Percentiles rank a stretch among this genome's conserved stretches.
phyloP scores from a whole-genome alignment of 495 filamentous ascomycete species.

The Pyrenopolyporus hunteri region DNA sequence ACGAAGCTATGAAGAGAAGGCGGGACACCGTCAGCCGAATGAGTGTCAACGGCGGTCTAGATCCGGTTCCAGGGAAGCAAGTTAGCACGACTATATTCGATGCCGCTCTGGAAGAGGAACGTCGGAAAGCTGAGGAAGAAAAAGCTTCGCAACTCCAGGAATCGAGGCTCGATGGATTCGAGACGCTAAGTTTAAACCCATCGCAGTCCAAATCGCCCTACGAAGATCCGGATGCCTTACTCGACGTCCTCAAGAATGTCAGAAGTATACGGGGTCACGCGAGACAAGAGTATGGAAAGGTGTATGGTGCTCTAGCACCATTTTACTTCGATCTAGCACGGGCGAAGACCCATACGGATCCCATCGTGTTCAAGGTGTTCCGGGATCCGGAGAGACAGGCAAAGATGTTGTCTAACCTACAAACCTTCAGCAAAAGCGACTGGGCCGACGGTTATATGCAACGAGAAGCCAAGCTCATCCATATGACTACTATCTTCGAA shows the following conservation, averaged over 20 bases:
- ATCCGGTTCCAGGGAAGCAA: constrained; percentile 23
- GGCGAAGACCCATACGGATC: constrained; percentile 77
- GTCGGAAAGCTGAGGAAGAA: constrained; percentile 40
- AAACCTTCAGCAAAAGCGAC: constrained; percentile 79
- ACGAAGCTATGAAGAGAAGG: constrained; percentile 72
- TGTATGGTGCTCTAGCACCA: constrained; percentile 85
- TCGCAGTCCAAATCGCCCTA: constrained; percentile 44
- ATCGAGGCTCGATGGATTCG: constrained; percentile 48
- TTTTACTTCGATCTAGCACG: constrained; percentile 83
- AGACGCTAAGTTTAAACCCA: constrained; percentile 47
- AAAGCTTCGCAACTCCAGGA: constrained; percentile 25
- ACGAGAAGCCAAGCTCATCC: constrained; percentile 70
- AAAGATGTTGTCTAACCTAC: constrained; percentile 79
- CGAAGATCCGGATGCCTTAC: constrained; percentile 61
- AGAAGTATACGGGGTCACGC: constrained; percentile 86
- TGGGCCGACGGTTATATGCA: constrained; percentile 73
- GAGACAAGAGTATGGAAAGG: constrained; percentile 85
- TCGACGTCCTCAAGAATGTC: constrained; percentile 70
- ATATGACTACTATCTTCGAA: constrained; percentile 85
- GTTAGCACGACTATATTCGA: constrained; percentile 70
- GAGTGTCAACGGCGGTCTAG: constrained; percentile 28
- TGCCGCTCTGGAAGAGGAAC: constrained; percentile 64
- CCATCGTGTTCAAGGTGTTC: constrained; percentile 83
- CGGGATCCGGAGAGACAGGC: constrained; percentile 88
- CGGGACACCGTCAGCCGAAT: constrained; percentile 56